These are phyloP conservation scores for Verticillium tricorpus DNA, from an alignment of 2,329 filamentous ascomycete genomes.

Conservation along the genomic window DNA sequence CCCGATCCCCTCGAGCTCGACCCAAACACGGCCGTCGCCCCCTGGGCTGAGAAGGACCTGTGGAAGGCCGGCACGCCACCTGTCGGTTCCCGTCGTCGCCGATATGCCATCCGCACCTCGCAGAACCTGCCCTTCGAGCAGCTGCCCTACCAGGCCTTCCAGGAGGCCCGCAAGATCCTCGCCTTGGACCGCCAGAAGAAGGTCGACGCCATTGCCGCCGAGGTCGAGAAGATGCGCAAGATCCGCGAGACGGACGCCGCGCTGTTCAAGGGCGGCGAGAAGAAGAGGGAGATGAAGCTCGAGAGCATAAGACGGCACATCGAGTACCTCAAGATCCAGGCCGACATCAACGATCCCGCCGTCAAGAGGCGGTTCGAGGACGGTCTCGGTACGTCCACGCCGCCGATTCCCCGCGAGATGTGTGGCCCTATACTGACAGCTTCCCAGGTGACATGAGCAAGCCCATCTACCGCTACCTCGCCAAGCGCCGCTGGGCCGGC, in stretches of 20 bases:
- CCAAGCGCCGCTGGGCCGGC: constrained; percentile 80
- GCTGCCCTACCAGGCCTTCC: constrained; percentile 95
- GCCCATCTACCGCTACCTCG: constrained; percentile 89
- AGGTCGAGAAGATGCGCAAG: constrained; percentile 64
- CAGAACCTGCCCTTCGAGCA: constrained; percentile 81
- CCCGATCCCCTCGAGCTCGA: constrained; percentile 46
- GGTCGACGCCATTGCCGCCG: constrained; percentile 63
- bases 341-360: constrained; percentile 90
- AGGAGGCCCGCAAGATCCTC: constrained; percentile 85
- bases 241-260: constrained; percentile 56
- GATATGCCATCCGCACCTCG: constrained; percentile 63
- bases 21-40: constrained; percentile 63
- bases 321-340: constrained; percentile 78
- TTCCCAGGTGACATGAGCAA: constrained; percentile 84
- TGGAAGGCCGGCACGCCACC: constrained; percentile 65
- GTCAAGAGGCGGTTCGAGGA: constrained; percentile 95
- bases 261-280: constrained; percentile 56
- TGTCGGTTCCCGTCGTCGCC: constrained; percentile 79
- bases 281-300: constrained; percentile 62
- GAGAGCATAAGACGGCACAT: constrained; percentile 66
- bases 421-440: not conserved
- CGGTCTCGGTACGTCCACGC: constrained; percentile 63
- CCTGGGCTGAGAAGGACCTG: constrained; percentile 61
- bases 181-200: constrained; percentile 78
- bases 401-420: no score